These are phyloP conservation scores for Cryptococcus hybrid DNA, from an alignment of 1,284 basidiomycete species.

Conservation along the genomic window DNA sequence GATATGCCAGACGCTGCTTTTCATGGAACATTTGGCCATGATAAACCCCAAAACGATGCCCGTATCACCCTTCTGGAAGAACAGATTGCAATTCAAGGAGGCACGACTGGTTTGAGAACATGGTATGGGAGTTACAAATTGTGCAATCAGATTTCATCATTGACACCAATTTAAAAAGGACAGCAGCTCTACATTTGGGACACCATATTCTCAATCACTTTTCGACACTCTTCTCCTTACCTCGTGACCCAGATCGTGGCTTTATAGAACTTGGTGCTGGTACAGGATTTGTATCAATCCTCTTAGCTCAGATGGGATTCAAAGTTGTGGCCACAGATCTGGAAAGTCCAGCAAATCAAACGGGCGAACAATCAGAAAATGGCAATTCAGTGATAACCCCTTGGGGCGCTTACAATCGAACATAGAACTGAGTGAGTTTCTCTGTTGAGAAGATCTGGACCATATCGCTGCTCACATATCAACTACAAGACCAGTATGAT, in stretches of 20 bases:
- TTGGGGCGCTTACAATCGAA: conserved; percentile 33
- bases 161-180: conserved; percentile 17
- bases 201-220: conserved; percentile 37
- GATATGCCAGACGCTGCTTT: conserved; percentile 2
- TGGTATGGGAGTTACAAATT: conserved; percentile 29
- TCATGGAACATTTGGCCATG: neutral
- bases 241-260: neutral
- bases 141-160: neutral
- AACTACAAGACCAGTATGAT: neutral
- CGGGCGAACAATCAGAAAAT: neutral
- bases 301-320: conserved; percentile 35
- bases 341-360: conserved; percentile 9
- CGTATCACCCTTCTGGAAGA: conserved; percentile 48
- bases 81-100: conserved; percentile 48
- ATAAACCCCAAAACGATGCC: conserved; percentile 11
- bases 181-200: conserved; percentile 35
- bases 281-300: conserved; percentile 45
- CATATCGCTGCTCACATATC: neutral
- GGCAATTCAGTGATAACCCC: conserved; percentile 23
- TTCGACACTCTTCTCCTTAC: conserved; percentile 5
- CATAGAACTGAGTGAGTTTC: conserved; percentile 39
- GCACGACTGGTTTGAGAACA: conserved; percentile 50
- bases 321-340: conserved; percentile 39
- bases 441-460: neutral
- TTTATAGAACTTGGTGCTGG: conserved; percentile 49